Conservation (phyloP, 257 asterid genomes). For the Fraxinus excelsior region DNA sequence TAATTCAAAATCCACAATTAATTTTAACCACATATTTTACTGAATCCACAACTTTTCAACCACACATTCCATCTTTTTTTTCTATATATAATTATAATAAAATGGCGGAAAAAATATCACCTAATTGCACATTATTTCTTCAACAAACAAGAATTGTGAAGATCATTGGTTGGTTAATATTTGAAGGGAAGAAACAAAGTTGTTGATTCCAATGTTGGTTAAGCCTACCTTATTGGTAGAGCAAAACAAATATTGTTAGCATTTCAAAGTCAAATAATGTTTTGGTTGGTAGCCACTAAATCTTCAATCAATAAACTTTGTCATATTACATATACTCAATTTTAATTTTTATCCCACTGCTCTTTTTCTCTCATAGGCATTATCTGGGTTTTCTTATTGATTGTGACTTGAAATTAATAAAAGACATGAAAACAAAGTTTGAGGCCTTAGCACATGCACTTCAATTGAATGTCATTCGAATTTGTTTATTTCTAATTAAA, state of each 20-base stretch:
- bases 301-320: not conserved
- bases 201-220: not conserved
- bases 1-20: no score
- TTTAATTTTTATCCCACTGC: not conserved
- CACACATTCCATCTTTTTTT: no score
- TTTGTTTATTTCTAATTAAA: not conserved
- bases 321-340: not conserved
- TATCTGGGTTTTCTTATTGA: not conserved
- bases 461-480: conserved; percentile 13
- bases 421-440: conserved; percentile 39
- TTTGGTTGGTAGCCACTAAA: conserved; percentile 18
- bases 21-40: no score
- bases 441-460: conserved; percentile 45
- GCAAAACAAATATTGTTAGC: not conserved
- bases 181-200: conserved; percentile 6
- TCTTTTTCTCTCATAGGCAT: not conserved
- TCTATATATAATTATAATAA: no score
- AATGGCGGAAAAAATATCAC: no score
- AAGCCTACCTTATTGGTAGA: not conserved
- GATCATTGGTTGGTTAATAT: not conserved
- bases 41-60: no score
- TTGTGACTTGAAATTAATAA: conserved; percentile 11
- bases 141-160: not conserved
- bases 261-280: conserved; percentile 7
- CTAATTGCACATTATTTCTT: not conserved